phyloP scores from a whole-genome alignment of 345 rosid species.

The Hirschfeldia incana region DNA sequence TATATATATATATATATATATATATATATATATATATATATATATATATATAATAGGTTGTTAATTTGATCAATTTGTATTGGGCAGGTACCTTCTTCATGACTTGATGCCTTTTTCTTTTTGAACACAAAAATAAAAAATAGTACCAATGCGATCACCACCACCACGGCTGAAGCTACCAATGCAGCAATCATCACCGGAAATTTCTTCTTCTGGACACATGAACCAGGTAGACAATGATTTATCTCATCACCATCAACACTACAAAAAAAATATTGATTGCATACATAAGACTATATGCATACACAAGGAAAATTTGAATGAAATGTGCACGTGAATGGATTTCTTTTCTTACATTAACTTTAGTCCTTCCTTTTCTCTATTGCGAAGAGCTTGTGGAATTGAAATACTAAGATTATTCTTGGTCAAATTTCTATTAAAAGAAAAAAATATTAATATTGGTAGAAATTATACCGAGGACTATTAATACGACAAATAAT shows the following conservation, averaged over 20 bases:
- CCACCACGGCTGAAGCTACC: background rate
- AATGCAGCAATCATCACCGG: background rate
- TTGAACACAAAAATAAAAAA: background rate
- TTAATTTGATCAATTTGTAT: background rate
- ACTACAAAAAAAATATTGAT: background rate
- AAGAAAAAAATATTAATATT: background rate
- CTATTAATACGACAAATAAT: background rate
- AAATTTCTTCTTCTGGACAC: slow-evolving; percentile 4
- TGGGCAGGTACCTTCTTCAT: slow-evolving; percentile 2
- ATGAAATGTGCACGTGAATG: background rate
- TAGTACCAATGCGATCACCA: background rate
- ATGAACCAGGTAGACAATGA: background rate
- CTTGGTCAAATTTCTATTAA: slow-evolving; percentile 41
- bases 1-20: no score
- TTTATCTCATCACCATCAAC: background rate
- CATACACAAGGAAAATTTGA: background rate
- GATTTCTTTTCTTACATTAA: slow-evolving; percentile 13
- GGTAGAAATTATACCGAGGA: background rate
- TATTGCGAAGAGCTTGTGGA: slow-evolving; percentile 41
- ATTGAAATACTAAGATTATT: slow-evolving; percentile 42
- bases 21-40: no score
- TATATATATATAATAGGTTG: background rate
- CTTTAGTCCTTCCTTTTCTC: slow-evolving; percentile 10
- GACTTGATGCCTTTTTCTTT: slow-evolving; percentile 6
- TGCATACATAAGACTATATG: background rate